A percentile compares a stretch with the other conserved stretches of the same genome.
Conservation (phyloP, 805 yeast genomes). For the Wickerhamiella musiphila region DNA sequence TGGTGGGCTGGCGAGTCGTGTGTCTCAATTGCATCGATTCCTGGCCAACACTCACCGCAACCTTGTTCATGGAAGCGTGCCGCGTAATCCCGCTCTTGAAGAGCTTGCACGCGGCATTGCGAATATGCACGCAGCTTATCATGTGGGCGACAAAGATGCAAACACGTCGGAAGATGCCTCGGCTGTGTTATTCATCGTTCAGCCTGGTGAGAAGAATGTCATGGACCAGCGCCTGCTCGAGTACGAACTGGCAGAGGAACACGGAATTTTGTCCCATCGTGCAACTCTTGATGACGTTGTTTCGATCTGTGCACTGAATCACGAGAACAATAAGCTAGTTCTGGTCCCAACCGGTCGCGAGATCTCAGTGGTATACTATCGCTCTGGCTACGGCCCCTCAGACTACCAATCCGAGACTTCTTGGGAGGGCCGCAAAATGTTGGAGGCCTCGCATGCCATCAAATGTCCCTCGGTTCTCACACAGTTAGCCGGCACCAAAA, state of each 20-base stretch:
- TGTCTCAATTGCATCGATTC: conserved; percentile 56
- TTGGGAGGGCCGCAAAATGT: conserved; percentile 59
- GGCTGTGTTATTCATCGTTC: conserved; percentile 55
- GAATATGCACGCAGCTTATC: conserved; percentile 43
- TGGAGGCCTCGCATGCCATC: conserved; percentile 66
- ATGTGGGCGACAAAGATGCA: conserved; percentile 7
- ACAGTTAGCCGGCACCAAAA: conserved; percentile 85
- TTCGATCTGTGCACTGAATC: conserved; percentile 24
- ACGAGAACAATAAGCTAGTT: conserved; percentile 25
- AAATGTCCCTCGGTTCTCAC: conserved; percentile 84
- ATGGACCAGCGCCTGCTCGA: conserved; percentile 85
- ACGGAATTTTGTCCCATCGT: conserved; percentile 46
- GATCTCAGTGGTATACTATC: conserved; percentile 73
- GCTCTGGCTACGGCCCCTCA: conserved; percentile 75
- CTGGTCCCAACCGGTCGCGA: conserved; percentile 43
- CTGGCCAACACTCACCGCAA: conserved; percentile 25
- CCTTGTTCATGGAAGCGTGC: conserved; percentile 27
- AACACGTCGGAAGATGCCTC: conserved; percentile 1
- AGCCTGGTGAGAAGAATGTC: conserved; percentile 71
- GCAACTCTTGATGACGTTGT: conserved; percentile 46
- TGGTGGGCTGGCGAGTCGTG: conserved; percentile 74
- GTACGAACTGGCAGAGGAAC: conserved; percentile 38
- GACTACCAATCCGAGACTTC: conserved; percentile 52
- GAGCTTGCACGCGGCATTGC: conserved; percentile 55
- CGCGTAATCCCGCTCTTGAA: conserved; percentile 47